Conservation (phyloP, 73 alveolate species). For the Halteria grandinella region DNA sequence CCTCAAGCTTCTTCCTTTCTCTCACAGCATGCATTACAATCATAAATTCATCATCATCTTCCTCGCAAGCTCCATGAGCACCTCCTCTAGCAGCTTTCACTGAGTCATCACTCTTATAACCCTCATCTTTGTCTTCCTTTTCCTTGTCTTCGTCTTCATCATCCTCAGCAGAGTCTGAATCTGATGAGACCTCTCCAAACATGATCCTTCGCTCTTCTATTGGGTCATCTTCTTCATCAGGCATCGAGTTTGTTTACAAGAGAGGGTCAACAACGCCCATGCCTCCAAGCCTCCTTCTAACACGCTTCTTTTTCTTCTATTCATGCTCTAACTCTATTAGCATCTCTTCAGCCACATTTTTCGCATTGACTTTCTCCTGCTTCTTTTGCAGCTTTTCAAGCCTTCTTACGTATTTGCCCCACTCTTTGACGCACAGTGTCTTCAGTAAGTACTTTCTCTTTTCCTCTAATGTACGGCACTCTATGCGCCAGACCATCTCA, state of each 20-base stretch:
- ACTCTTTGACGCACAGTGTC: conserved; percentile 6
- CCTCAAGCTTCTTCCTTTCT: conserved; percentile 24
- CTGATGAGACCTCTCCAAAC: conserved; percentile 34
- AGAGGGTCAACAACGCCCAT: too few relatives aligned
- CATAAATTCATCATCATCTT: conserved; percentile 44
- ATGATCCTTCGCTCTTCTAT: conserved; percentile 24
- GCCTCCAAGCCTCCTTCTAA: too few relatives aligned
- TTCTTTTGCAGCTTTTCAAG: conserved; percentile 12
- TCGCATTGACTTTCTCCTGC: not conserved
- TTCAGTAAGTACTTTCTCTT: not conserved
- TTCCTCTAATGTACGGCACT: conserved; percentile 15
- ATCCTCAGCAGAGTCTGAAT: too few relatives aligned
- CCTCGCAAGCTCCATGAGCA: conserved; percentile 12
- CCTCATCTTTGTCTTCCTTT: not conserved
- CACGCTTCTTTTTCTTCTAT: conserved; percentile 9
- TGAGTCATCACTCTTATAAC: conserved; percentile 14
- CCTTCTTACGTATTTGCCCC: conserved; percentile 24
- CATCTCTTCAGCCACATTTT: conserved; percentile 48
- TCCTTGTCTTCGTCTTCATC: too few relatives aligned
- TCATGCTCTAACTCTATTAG: conserved; percentile 21
- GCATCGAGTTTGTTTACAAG: too few relatives aligned
- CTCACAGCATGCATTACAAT: conserved; percentile 24
- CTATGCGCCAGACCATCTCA: conserved; percentile 54
- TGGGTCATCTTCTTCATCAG: conserved; percentile 45
- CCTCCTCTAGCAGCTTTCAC: too few relatives aligned